Evolutionary conservation across 2,329 filamentous ascomycete species (phyloP), one percentile per base, ranked within the genome.

Genomic region (Hymenoscyphus scutula): DNA sequence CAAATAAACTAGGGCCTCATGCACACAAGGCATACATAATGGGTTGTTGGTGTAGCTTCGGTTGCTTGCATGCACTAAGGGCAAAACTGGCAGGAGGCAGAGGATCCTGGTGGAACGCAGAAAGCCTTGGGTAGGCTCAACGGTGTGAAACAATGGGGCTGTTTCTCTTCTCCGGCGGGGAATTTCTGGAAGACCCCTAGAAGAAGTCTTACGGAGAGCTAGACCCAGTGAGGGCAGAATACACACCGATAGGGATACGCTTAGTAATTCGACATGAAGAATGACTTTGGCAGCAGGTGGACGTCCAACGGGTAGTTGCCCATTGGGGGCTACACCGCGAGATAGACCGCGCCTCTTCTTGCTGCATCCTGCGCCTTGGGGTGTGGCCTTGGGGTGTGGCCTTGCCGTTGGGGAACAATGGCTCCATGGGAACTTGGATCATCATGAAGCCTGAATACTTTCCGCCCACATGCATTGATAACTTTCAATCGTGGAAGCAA

Each of bases 101-200:
- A 34, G 30, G 32, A 48, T 37, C 25, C 45, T 27, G 17, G 57
- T 59, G 56, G 67, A 71, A 66, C 25, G 69, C 69, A 53, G 65
- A 59, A 63, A 69, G 70, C 71, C 71, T 70, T 65, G 63, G 65
- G 37, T 55, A 68, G 68, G 67, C 70, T 70, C 62, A 65, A 51
- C 61, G 54, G 59, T 37, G 53, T 37, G 29, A 60, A 57, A 63
- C n/a, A n/a, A n/a, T n/a, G n/a, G n/a, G n/a, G n/a, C 45, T 55
- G 51, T 61, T 58, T 56, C 62, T 58, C 64, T 64, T 58, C 58
- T 65, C 63, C 58, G 51, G 61, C 32, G 56, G 54, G 27, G 17
- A 53, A 45, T 55, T 70, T 71, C 69, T 69, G 65, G 69, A 69
- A 69, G 8, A 58, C 32, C 67, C 60, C 66, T 69, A 71, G 70